Conservation (phyloP, 306 rosid species). For the Albizia julibrissin region DNA sequence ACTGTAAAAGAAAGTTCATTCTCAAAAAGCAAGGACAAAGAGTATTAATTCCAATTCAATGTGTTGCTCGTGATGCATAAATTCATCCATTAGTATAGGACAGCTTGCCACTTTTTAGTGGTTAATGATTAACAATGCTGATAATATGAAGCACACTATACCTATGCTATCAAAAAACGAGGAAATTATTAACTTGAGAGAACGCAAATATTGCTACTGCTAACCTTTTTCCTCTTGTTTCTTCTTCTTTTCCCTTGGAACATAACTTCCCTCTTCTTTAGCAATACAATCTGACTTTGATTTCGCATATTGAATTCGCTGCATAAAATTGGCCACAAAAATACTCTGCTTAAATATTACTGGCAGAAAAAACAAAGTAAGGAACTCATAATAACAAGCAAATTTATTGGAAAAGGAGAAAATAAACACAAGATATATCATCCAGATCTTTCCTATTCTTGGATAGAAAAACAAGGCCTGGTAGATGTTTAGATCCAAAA, state of each 20-base stretch:
- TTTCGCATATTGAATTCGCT: conserved; percentile 96
- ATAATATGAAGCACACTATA: not conserved
- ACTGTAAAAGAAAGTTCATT: not conserved
- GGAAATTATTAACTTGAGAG: not conserved
- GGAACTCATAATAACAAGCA: conserved; percentile 23
- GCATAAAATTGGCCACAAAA: conserved; percentile 40
- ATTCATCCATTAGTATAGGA: conserved; percentile 10
- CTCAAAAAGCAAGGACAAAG: not conserved
- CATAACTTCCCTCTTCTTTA: conserved; percentile 90
- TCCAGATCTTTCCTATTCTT: not conserved
- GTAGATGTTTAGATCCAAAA: not conserved
- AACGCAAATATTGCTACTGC: conserved; percentile 12
- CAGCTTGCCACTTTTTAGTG: conserved; percentile 14
- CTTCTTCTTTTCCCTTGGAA: conserved; percentile 97
- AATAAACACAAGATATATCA: not conserved
- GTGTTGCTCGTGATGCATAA: not conserved
- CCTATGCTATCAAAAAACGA: conserved; percentile 5
- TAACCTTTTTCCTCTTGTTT: conserved; percentile 97
- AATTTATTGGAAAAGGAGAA: not conserved
- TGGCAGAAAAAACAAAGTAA: not conserved
- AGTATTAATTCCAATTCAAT: not conserved
- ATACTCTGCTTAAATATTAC: conserved; percentile 3
- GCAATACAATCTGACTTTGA: conserved; percentile 94
- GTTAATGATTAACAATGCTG: not conserved
- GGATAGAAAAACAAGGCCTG: conserved; percentile 17